These are phyloP conservation scores for Vanilla planifolia DNA, from an alignment of 106 monocot genomes.

Conservation along the genomic window DNA sequence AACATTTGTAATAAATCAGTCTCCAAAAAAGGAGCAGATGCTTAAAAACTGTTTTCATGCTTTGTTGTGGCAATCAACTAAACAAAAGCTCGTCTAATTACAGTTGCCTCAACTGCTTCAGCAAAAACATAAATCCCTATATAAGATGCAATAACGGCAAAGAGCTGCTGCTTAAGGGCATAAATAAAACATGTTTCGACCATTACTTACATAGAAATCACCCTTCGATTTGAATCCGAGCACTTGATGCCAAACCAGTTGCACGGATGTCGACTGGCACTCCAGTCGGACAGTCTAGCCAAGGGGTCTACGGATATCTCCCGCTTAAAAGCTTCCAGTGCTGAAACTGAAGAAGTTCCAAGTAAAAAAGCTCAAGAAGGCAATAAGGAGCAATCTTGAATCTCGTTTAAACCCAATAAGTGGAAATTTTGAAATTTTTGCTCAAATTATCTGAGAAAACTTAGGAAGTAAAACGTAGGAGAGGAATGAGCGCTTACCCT, in stretches of 20 bases:
- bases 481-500: slow-evolving; percentile 28
- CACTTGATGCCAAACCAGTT: slow-evolving; percentile 66
- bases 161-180: no score
- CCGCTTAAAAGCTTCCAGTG: slow-evolving; percentile 52
- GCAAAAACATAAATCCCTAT: no score
- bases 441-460: background rate
- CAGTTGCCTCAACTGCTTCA: no score
- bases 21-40: no score
- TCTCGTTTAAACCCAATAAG: background rate
- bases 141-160: no score
- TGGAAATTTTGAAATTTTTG: background rate
- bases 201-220: slow-evolving; percentile 52
- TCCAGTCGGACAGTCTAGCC: slow-evolving; percentile 69
- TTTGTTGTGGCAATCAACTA: no score
- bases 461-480: background rate
- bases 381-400: background rate
- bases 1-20: no score
- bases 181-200: no score
- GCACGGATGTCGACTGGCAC: slow-evolving; percentile 43
- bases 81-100: no score
- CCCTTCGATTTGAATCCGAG: slow-evolving; percentile 43
- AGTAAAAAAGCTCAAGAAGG: slow-evolving; percentile 2
- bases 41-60: no score
- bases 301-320: slow-evolving; percentile 66
- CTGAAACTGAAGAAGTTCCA: slow-evolving; percentile 40